Conservation (phyloP, 2,329 filamentous ascomycete species). For the Diaporthe destruens region DNA sequence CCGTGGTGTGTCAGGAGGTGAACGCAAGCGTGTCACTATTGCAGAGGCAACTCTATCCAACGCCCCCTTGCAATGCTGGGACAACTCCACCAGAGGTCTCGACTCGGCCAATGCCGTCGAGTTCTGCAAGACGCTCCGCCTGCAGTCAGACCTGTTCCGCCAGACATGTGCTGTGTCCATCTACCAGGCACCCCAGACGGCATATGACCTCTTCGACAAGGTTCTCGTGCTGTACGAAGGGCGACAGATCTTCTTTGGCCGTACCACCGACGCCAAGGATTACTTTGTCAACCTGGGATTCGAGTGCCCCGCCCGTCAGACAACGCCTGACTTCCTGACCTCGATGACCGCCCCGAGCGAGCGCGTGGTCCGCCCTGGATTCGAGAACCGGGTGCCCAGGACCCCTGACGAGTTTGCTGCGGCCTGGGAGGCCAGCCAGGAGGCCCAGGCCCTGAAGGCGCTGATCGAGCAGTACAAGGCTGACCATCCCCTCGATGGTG, state of each 20-base stretch:
- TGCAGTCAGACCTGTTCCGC: slow-evolving; percentile 75
- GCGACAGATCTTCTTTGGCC: slow-evolving; percentile 74
- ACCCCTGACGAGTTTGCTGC: slow-evolving; percentile 73
- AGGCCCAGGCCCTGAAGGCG: slow-evolving; percentile 62
- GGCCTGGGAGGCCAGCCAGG: slow-evolving; percentile 67
- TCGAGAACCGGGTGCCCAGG: slow-evolving; percentile 66
- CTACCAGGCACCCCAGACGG: slow-evolving; percentile 76
- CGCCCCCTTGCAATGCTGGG: slow-evolving; percentile 74
- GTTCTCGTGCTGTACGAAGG: slow-evolving; percentile 70
- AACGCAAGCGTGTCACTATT: slow-evolving; percentile 76
- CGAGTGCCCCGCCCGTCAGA: slow-evolving; percentile 74
- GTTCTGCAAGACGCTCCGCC: slow-evolving; percentile 77
- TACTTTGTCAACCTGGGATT: slow-evolving; percentile 79
- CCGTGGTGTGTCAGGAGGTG: slow-evolving; percentile 80
- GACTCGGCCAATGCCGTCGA: slow-evolving; percentile 82
- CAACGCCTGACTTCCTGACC: slow-evolving; percentile 80
- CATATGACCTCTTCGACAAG: slow-evolving; percentile 75
- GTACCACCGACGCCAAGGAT: slow-evolving; percentile 68
- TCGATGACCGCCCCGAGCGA: slow-evolving; percentile 75
- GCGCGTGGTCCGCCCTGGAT: slow-evolving; percentile 67
- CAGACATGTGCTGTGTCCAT: slow-evolving; percentile 78
- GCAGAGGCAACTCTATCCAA: slow-evolving; percentile 70
- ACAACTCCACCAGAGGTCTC: slow-evolving; percentile 80
- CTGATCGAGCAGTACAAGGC: slow-evolving; percentile 69
- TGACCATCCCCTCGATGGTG: slow-evolving; percentile 65